Evolutionary conservation across 192 early-diverging fungal genomes (phyloP).

Genomic region (Allomyces macrogynus): DNA sequence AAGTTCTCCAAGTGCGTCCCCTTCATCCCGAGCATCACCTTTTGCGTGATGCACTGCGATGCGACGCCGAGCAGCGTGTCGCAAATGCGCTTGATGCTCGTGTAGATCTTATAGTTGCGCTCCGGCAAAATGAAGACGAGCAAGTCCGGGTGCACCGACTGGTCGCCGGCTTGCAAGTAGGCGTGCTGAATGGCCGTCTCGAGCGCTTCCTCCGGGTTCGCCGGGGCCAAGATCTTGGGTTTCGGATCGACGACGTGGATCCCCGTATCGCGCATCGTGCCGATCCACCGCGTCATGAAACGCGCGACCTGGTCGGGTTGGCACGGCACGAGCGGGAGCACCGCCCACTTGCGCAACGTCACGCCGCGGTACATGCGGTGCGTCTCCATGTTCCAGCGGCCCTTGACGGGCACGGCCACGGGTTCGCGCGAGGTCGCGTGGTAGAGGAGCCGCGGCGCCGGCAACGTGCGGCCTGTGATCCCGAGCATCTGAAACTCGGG

Average conservation of each 20-base stretch:
- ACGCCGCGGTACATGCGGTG: neutral
- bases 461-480: neutral
- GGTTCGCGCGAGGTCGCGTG: neutral
- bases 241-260: neutral
- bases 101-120: neutral
- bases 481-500: neutral
- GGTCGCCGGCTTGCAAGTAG: neutral
- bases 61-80: conserved; percentile 21
- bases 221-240: neutral
- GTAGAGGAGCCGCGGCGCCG: neutral
- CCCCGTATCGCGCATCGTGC: neutral
- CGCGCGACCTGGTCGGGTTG: neutral
- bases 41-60: conserved; percentile 23
- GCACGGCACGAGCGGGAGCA: neutral
- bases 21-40: conserved; percentile 5
- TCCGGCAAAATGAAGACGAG: neutral
- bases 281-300: neutral
- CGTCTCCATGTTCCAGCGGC: neutral
- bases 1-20: conserved; percentile 12
- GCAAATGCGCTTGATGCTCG: conserved; percentile 18
- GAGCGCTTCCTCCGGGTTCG: neutral
- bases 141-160: neutral
- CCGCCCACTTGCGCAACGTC: neutral
- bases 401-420: neutral
- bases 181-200: neutral